Evolutionary conservation across 305 asterid genomes (phyloP), one percentile per base, ranked within the genome.

Genomic region (Fraxinus floribunda): DNA sequence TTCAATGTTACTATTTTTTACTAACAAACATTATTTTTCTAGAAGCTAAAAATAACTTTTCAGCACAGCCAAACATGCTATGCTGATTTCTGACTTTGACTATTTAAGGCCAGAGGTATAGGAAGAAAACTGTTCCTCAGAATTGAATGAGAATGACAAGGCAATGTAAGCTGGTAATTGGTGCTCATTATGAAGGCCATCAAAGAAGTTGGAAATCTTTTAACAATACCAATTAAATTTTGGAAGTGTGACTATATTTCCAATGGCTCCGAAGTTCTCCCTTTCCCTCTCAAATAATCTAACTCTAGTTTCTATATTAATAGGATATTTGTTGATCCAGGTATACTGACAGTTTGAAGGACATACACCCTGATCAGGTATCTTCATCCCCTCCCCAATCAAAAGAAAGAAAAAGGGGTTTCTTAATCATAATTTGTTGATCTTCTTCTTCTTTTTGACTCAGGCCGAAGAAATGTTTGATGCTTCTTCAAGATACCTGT

Each of bases 391-490:
- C 81, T 70, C 7, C 60, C 64, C 44, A 46, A 15, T 26, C 26
- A 29, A 26, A 13, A 15, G 8, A 15, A 11, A 36, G 16, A 57
- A 34, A 49, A 29, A 5, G 34, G 34, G 52, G 52, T 77, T 62
- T 44, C 55, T 71, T 46, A 32, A 44, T 68, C 44, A 7, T 78
- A 62, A 44, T 49, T 62, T 57, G 77, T 77, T 71, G 16, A 15
- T 35, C 38, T 44, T 18, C 11, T 80, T 35, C 1, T 60, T 78
- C 55, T 81, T 79, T 38, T 38, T 82, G 35, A 30, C 83, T 85
- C 91, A 95, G 98, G 95, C 97, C 73, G 98, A 94, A 86, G 98
- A 94, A 82, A 89, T 95, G 94, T 90, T 95, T 88, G 98, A 95
- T 85, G 97, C 97, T 83, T 97, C 98, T 79, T 95, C 99, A 75